Evolutionary conservation across 129 eudicot species (phyloP), one percentile per base, ranked within the genome.

Genomic region (Helichrysum umbraculigerum): DNA sequence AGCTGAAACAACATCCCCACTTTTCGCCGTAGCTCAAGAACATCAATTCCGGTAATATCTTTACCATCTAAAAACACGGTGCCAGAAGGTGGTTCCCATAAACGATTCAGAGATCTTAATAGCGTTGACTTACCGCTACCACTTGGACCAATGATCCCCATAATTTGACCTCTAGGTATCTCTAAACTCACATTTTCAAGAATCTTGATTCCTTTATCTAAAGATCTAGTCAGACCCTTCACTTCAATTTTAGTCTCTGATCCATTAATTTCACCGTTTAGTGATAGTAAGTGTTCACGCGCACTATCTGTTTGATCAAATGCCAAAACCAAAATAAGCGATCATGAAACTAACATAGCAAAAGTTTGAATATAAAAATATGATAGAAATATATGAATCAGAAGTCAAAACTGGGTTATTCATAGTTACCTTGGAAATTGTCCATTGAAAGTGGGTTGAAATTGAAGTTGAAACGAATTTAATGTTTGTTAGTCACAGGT

Each of bases 81-180:
- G 12, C 81, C 91, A 15, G 91, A 72, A 16, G 91, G 81, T 29
- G 98, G 97, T 85, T 91, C 97, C 98, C 98, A 94, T 68, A 94
- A 33, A 8, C 97, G 87, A 69, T 94, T 94, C 3, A 94, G 75
- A 0, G 98, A 93, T 75, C 96, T 77, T 59, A 94, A 78, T 6
- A 94, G 65, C 67, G 98, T 94, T 17, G 98, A 94, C 81, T 94
- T 94, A 16, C 98, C 98, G 54, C 98, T 94, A 21, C 98, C 98
- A 75, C 98, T 94, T 0, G 98, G 98, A 2, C 98, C 98, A n/a
- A 94, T 94, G 63, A 94, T 80, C 39, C 98, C 98, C 86, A 94
- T 83, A 76, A 94, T 91, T 33, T 73, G 82, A 21, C 96, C 97
- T 73, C 70, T 91, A 12, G 96, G 97, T 63, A 94, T 83, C 50